phyloP scores from a whole-genome alignment of 805 yeast species.

The Isabelozyma gotoi region DNA sequence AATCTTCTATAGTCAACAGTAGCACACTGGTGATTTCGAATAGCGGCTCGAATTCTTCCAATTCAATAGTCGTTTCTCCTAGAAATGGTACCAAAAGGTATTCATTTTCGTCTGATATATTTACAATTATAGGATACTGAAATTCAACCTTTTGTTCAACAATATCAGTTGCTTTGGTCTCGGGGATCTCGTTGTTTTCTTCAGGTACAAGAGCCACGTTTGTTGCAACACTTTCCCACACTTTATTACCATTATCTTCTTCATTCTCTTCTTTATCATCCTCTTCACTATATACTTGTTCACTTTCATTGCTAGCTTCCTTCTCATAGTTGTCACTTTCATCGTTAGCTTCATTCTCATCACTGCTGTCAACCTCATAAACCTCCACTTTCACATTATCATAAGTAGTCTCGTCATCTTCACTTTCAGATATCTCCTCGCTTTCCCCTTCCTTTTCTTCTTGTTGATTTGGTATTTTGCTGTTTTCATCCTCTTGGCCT shows the following conservation, averaged over 20 bases:
- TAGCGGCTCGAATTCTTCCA: slow-evolving; percentile 23
- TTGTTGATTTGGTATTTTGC: slow-evolving; percentile 1
- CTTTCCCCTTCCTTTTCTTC: slow-evolving; percentile 20
- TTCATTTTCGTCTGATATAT: slow-evolving; percentile 15
- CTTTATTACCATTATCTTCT: not conserved
- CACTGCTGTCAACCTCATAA: no score
- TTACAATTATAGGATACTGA: slow-evolving; percentile 20
- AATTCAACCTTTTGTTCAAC: not conserved
- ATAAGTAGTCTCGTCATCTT: slow-evolving; percentile 14
- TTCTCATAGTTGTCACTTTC: slow-evolving; percentile 22
- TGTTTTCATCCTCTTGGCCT: slow-evolving; percentile 8
- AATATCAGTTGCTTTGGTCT: not conserved
- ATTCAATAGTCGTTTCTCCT: slow-evolving; percentile 5
- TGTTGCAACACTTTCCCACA: not conserved
- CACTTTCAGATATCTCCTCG: no score
- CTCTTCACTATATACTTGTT: not conserved
- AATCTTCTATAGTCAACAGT: slow-evolving; percentile 17
- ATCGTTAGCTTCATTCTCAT: slow-evolving; percentile 9
- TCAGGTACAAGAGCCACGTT: not conserved
- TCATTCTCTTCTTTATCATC: slow-evolving; percentile 4
- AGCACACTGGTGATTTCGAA: slow-evolving; percentile 16
- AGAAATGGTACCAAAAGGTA: slow-evolving; percentile 23
- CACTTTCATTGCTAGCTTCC: slow-evolving; percentile 20
- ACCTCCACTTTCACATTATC: slow-evolving; percentile 6
- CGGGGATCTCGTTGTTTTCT: slow-evolving; percentile 4